Evolutionary conservation across 2,329 filamentous ascomycete genomes (phyloP).

Genomic region (Microsporum ferrugineum): DNA sequence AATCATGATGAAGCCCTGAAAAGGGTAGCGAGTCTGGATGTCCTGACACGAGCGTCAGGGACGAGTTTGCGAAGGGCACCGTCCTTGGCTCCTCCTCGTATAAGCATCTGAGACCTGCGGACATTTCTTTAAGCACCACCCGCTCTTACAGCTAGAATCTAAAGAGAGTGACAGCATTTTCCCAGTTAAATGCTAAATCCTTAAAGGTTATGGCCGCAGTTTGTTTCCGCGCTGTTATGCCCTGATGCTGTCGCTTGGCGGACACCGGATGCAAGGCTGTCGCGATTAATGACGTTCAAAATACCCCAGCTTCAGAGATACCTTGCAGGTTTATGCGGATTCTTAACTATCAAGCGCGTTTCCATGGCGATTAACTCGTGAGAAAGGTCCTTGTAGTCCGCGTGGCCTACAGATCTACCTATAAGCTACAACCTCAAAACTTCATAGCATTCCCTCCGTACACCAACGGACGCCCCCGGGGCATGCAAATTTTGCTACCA

Average conservation of each 20-base stretch:
- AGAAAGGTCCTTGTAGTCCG: neutral
- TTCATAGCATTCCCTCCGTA: neutral
- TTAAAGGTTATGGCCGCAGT: neutral
- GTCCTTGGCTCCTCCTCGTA: neutral
- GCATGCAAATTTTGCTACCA: neutral
- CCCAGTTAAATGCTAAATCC: neutral
- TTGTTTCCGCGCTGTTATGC: neutral
- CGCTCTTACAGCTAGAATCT: neutral
- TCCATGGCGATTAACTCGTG: neutral
- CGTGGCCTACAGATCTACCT: neutral
- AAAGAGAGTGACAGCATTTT: neutral
- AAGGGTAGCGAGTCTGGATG: neutral
- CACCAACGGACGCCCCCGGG: neutral
- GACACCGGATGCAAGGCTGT: neutral
- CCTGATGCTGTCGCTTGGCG: neutral
- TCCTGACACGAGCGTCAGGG: neutral
- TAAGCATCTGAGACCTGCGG: neutral
- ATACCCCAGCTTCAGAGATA: neutral
- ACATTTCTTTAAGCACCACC: neutral
- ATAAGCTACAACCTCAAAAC: neutral
- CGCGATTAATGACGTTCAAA: neutral
- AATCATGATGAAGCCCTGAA: neutral
- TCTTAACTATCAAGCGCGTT: conserved; percentile 1
- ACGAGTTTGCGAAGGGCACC: neutral
- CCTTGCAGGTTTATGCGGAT: neutral